phyloP scores from a whole-genome alignment of 345 rosid species.

The Citrus mangshanensis region DNA sequence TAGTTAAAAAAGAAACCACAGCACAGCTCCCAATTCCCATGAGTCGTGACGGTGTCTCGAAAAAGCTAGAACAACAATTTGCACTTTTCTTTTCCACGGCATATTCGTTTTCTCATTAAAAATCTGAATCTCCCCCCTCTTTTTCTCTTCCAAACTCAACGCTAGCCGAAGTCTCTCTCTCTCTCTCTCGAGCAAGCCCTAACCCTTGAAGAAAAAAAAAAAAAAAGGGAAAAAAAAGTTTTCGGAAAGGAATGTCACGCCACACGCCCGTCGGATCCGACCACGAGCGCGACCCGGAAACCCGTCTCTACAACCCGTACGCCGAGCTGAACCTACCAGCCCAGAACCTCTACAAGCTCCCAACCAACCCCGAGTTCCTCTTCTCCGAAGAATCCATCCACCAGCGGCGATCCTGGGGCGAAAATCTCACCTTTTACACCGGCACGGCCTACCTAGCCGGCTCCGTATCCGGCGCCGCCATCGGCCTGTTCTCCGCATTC shows the following conservation, averaged over 20 bases:
- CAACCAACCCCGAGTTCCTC: slow-evolving; percentile 90
- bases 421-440: slow-evolving; percentile 90
- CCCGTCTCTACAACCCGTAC: slow-evolving; percentile 88
- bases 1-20: too few relatives aligned
- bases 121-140: neutral
- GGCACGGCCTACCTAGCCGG: slow-evolving; percentile 77
- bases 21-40: too few relatives aligned
- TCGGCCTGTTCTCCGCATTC: slow-evolving; percentile 52
- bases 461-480: slow-evolving; percentile 55
- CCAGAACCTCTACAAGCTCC: slow-evolving; percentile 71
- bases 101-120: neutral
- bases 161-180: neutral
- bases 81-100: neutral
- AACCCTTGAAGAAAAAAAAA: slow-evolving; percentile 3
- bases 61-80: neutral
- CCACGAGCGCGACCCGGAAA: slow-evolving; percentile 35
- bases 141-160: neutral
- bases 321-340: slow-evolving; percentile 59
- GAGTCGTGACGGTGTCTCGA: neutral
- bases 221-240: too few relatives aligned
- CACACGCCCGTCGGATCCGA: slow-evolving; percentile 31
- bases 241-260: slow-evolving; percentile 27
- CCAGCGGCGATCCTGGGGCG: slow-evolving; percentile 98
- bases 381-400: slow-evolving; percentile 79
- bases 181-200: slow-evolving; percentile 17